Conservation (phyloP, 192 early-diverging fungal species). For the Cetraspora pellucida region DNA sequence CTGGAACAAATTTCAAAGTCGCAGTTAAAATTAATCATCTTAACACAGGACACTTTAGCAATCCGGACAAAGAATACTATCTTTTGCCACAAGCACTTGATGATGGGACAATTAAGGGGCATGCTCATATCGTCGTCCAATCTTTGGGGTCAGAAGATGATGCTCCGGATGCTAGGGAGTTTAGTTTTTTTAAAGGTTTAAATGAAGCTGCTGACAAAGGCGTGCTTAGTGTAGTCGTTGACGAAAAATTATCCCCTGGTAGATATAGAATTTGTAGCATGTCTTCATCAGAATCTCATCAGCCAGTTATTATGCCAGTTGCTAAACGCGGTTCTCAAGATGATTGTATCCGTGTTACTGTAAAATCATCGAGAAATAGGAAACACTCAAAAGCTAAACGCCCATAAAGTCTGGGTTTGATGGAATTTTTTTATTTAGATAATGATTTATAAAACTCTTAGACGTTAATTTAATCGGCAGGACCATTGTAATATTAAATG, state of each 20-base stretch:
- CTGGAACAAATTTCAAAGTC: neutral
- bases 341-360: too few relatives aligned
- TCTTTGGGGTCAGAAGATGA: neutral
- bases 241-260: neutral
- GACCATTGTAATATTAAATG: too few relatives aligned
- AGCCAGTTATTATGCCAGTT: conserved; percentile 27
- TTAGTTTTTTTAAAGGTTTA: conserved; percentile 13
- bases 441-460: too few relatives aligned
- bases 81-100: neutral
- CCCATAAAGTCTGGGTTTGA: too few relatives aligned
- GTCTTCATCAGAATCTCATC: neutral
- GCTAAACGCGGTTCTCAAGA: conserved; percentile 24
- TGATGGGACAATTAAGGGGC: neutral
- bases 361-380: too few relatives aligned
- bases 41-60: neutral
- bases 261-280: conserved; percentile 28
- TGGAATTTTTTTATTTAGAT: too few relatives aligned
- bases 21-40: neutral
- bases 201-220: neutral
- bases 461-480: too few relatives aligned
- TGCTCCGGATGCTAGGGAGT: neutral
- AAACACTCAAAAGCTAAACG: too few relatives aligned
- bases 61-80: conserved; percentile 12
- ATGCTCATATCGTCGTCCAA: conserved; percentile 21
- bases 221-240: neutral